Conservation (phyloP, 441 rosid genomes). For the Melastoma candidum region DNA sequence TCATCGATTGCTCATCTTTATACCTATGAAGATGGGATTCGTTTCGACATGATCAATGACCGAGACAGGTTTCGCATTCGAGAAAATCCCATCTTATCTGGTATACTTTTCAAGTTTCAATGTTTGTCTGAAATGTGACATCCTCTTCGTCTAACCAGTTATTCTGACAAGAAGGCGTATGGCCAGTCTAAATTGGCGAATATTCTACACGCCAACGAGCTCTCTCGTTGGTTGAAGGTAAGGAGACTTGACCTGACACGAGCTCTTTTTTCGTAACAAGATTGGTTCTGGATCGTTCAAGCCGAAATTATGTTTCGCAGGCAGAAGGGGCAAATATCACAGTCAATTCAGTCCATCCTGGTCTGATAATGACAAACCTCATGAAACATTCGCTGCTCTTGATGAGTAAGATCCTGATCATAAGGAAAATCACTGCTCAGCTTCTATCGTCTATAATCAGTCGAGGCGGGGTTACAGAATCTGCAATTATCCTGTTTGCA, state of each 20-base stretch:
- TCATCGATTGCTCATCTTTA: conserved; percentile 78
- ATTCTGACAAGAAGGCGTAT: conserved; percentile 73
- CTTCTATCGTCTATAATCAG: too few relatives aligned
- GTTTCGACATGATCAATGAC: conserved; percentile 44
- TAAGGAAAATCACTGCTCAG: too few relatives aligned
- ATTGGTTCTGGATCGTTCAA: neutral
- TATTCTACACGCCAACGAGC: conserved; percentile 73
- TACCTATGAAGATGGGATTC: conserved; percentile 51
- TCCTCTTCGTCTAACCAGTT: conserved; percentile 28
- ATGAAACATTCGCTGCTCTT: conserved; percentile 35
- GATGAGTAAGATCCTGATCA: conserved; percentile 35
- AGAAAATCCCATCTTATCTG: neutral
- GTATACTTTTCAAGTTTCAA: neutral
- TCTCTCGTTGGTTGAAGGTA: conserved; percentile 72
- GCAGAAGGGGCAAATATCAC: conserved; percentile 73
- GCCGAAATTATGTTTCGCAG: conserved; percentile 20
- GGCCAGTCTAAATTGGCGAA: conserved; percentile 90
- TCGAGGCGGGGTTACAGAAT: neutral
- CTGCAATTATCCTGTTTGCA: conserved; percentile 16
- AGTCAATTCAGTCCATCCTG: conserved; percentile 82
- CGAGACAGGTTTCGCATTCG: conserved; percentile 23
- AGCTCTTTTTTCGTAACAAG: neutral
- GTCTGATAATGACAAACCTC: conserved; percentile 75
- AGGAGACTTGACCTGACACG: neutral
- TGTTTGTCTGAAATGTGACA: neutral